Base-by-base conservation (phyloP, 2,329 filamentous ascomycete species). In the Aureobasidium melanogenum region DNA sequence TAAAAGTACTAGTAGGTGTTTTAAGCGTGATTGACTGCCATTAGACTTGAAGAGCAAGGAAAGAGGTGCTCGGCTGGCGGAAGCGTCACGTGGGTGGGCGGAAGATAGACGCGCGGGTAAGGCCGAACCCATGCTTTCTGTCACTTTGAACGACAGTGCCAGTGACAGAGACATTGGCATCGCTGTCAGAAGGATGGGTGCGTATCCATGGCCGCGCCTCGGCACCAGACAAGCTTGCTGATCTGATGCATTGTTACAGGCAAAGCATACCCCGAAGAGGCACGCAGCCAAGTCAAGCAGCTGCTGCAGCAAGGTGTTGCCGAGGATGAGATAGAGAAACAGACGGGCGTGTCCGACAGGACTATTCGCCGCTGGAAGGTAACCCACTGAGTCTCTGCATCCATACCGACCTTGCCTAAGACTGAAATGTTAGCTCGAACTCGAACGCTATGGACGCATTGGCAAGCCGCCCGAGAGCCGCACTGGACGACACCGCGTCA, bases 401-500 rank as follows among this genome's bases (percentile, higher is more conserved):
- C 17, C 57, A 32, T 19, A 17, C 8, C 19, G 12, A 34, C 46
- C 15, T 30, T 8, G 14, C 46, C 50, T 54, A 30, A 54, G 4
- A 15, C n/a, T 15, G 32, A 6, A 17, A 19, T 44, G 41, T 32
- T 24, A 61, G 65, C 66, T 72, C 47, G 71, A 73, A 64, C 67
- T 73, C 36, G 71, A 73, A 64, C 65, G 70, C 34, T 72, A 70
- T n/a, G 71, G 71, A 47, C 65, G 71, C 60, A 73, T 73, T 51
- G 71, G 71, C 38, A 73, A 73, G 65, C 71, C 71, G 32, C 71
- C 71, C 19, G 71, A 73, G 65, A 68, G 67, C 57, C 67, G 71
- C 32, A 73, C 71, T 9, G 71, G 71, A 19, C 65, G 71, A 47
- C 69, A 73, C 65, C 64, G 71, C 19, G 71, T 73, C 46, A 64